A percentile compares a stretch with the other conserved stretches of the same genome.
phyloP scores from a whole-genome alignment of 2,329 filamentous ascomycete genomes.

The Cladosporium sp. region DNA sequence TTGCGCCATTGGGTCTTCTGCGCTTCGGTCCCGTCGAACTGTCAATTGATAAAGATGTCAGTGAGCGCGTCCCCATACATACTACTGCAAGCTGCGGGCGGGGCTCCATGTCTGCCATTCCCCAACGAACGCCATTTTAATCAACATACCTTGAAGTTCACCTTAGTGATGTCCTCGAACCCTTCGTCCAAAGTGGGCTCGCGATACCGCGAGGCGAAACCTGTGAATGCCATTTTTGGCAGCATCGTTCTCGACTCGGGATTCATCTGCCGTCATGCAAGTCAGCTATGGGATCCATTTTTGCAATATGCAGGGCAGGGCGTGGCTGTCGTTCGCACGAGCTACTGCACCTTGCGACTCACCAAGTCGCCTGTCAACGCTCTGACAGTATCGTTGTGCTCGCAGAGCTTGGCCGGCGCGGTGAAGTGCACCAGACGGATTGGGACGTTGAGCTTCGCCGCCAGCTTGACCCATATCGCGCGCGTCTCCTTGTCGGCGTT shows the following conservation, averaged over 20 bases:
- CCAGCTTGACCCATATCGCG: constrained; percentile 72
- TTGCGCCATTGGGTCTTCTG: constrained; percentile 68
- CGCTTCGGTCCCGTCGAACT: constrained; percentile 65
- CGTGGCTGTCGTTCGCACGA: background rate
- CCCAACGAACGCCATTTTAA: constrained; percentile 14
- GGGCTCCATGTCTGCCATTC: background rate
- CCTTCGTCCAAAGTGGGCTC: constrained; percentile 71
- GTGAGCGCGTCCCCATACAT: constrained; percentile 5
- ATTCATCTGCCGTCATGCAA: constrained; percentile 58
- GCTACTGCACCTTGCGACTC: constrained; percentile 15
- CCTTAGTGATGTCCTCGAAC: constrained; percentile 71
- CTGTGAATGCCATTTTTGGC: constrained; percentile 74
- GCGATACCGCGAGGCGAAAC: constrained; percentile 69
- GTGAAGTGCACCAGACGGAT: constrained; percentile 86
- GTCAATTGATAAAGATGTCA: constrained; percentile 13
- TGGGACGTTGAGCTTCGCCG: constrained; percentile 64
- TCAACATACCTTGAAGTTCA: constrained; percentile 65
- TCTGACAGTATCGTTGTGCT: constrained; percentile 85
- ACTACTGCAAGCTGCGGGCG: background rate
- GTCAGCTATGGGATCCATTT: constrained; percentile 8
- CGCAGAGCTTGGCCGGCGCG: constrained; percentile 62
- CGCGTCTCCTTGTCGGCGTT: constrained; percentile 78
- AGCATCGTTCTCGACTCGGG: constrained; percentile 72
- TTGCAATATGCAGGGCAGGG: constrained; percentile 12
- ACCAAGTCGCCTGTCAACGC: constrained; percentile 51